phyloP scores from a whole-genome alignment of 805 yeast genomes.

The Tetrapisispora phaffii region DNA sequence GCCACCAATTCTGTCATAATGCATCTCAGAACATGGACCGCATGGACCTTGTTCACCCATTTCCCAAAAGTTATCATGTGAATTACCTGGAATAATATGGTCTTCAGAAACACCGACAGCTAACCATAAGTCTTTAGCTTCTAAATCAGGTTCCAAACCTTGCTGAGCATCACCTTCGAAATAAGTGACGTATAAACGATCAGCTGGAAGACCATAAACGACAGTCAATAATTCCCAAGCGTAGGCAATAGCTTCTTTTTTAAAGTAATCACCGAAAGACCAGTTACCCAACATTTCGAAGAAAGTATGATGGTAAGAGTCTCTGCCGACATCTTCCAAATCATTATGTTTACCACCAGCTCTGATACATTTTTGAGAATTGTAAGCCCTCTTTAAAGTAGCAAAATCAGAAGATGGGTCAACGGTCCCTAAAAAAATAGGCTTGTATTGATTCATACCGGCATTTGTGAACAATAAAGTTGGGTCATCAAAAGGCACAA shows the following conservation, averaged over 20 bases:
- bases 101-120: conserved; percentile 82
- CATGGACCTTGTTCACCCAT: conserved; percentile 99
- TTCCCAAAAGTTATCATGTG: conserved; percentile 96
- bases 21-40: conserved; percentile 98
- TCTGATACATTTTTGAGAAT: conserved; percentile 96
- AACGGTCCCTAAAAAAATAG: conserved; percentile 93
- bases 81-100: conserved; percentile 87
- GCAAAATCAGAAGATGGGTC: conserved; percentile 89
- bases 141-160: conserved; percentile 87
- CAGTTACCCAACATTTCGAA: conserved; percentile 99
- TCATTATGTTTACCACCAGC: conserved; percentile 99
- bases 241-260: conserved; percentile 78
- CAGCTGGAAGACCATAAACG: conserved; percentile 69
- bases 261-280: conserved; percentile 99
- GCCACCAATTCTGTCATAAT: conserved; percentile 96
- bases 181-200: conserved; percentile 87
- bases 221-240: conserved; percentile 88
- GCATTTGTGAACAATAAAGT: conserved; percentile 95
- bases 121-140: conserved; percentile 82
- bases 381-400: conserved; percentile 75
- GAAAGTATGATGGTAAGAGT: conserved; percentile 96
- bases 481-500: conserved; percentile 96
- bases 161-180: conserved; percentile 83
- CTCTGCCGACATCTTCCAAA: conserved; percentile 96
- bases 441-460: conserved; percentile 98